Evolutionary conservation across 495 filamentous ascomycete genomes (phyloP).

Genomic region (Lasiosphaeriaceae sp.): DNA sequence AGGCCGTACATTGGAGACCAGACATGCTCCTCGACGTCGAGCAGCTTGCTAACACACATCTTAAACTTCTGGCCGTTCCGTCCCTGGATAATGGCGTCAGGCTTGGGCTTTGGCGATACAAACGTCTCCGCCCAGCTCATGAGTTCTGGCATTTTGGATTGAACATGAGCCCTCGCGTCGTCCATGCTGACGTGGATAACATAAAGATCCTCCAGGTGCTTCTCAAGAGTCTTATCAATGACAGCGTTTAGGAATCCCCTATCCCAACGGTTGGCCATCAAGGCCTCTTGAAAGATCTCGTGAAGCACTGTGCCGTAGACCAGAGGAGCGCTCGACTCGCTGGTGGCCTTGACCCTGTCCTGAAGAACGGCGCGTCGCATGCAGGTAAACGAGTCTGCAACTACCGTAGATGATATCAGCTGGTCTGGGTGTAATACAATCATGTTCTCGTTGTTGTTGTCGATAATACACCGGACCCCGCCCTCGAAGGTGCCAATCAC

Average conservation of each 20-base stretch:
- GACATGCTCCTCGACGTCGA: constrained; percentile 95
- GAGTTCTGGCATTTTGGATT: constrained; percentile 72
- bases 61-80: constrained; percentile 66
- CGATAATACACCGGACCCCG: constrained; percentile 63
- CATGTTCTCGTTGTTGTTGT: constrained; percentile 71
- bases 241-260: constrained; percentile 55
- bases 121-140: constrained; percentile 80
- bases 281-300: constrained; percentile 86
- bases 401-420: constrained; percentile 86
- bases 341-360: constrained; percentile 84
- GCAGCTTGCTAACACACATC: constrained; percentile 85
- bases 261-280: constrained; percentile 82
- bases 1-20: constrained; percentile 97
- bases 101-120: constrained; percentile 65
- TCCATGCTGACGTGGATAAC: constrained; percentile 69
- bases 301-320: constrained; percentile 91
- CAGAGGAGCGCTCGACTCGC: constrained; percentile 68
- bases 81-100: constrained; percentile 71
- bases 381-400: constrained; percentile 90
- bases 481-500: constrained; percentile 74
- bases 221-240: constrained; percentile 61
- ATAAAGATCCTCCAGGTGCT: constrained; percentile 81
- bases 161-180: constrained; percentile 70
- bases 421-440: constrained; percentile 94
- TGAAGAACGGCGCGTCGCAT: constrained; percentile 85